Base-by-base conservation (phyloP, 2,329 filamentous ascomycete genomes). In the Penicillium palitans region DNA sequence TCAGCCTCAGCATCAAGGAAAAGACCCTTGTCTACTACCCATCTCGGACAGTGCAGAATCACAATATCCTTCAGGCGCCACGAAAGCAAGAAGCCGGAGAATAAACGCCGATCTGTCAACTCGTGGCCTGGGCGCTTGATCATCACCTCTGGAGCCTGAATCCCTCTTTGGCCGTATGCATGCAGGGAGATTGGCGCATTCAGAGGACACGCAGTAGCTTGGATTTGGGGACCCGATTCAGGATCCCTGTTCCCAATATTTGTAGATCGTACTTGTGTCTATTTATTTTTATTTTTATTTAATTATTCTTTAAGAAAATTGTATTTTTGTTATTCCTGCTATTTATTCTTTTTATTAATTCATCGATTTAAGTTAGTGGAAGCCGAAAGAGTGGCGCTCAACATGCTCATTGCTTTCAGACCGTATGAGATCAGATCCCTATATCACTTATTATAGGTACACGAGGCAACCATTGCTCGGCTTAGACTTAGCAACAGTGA, bases 181-280 rank as follows among this genome's bases (percentile, higher is more conserved):
- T 52, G 7, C 24, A 55, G 60, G 52, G 31, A 52, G 42, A 56
- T 57, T 58, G 49, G 40, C 47, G 29, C 29, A 37, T 56, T 29
- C 31, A 41, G 41, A 27, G 52, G 49, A 52, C 45, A 42, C 63
- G 62, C 62, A 66, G 54, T 58, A 59, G 52, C 49, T 57, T 57
- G 52, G 50, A 50, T n/a, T 56, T 37, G 19, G 33, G 25, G 35
- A 57, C 57, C 58, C 55, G 58, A 61, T 63, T 42, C 31, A 54
- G 39, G 27, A 65, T 59, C 63, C 63, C 59, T 60, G 62, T 56
- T 39, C 55, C 35, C 19, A 52, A 45, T 63, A 61, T 58, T 58
- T 58, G 61, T 55, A 59, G 61, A 63, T 64, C 62, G 46, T 40
- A 41, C 24, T 4, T 52, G 24, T 41, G 35, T 39, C 6, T 6